Evolutionary conservation across 208 protist species (phyloP).

Genomic region (Trypanosoma platydactyli): DNA sequence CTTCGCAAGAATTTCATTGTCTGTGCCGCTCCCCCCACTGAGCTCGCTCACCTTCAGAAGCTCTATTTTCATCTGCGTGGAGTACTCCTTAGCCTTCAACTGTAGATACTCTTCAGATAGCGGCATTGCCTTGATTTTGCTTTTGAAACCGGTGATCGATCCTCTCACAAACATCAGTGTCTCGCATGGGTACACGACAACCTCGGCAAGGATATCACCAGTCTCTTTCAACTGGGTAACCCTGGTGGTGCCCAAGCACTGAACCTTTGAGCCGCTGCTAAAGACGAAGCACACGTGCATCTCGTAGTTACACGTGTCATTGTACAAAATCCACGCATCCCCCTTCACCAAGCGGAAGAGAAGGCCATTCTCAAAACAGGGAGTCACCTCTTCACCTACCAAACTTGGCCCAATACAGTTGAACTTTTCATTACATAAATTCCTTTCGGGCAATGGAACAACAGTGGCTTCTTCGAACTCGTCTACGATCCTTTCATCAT

Average conservation of each 20-base stretch:
- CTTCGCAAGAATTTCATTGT: conserved; percentile 19
- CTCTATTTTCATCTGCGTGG: conserved; percentile 18
- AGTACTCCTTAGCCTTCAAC: neutral
- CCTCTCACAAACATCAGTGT: conserved; percentile 29
- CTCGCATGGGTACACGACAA: conserved; percentile 31
- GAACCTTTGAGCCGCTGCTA: conserved; percentile 17
- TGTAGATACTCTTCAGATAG: conserved; percentile 51
- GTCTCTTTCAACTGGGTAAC: conserved; percentile 9
- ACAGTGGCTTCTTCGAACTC: conserved; percentile 32
- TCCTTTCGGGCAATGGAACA: conserved; percentile 11
- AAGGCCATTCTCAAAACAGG: conserved; percentile 38
- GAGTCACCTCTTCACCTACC: conserved; percentile 19
- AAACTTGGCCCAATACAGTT: conserved; percentile 17
- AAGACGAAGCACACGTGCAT: conserved; percentile 34
- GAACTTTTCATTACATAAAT: conserved; percentile 7
- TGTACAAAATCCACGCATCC: conserved; percentile 45
- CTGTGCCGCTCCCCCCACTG: conserved; percentile 4
- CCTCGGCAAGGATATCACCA: conserved; percentile 16
- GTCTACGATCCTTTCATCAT: conserved; percentile 16
- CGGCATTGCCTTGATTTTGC: conserved; percentile 48
- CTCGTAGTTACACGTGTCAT: conserved; percentile 31
- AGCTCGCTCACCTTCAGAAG: conserved; percentile 13
- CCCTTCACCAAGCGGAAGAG: conserved; percentile 43
- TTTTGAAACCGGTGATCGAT: conserved; percentile 18
- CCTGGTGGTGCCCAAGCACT: conserved; percentile 17